A percentile compares a stretch with the other conserved stretches of the same genome.
Evolutionary conservation across 2,329 filamentous ascomycete genomes (phyloP).

Genomic region (Dactylellina cionopaga): DNA sequence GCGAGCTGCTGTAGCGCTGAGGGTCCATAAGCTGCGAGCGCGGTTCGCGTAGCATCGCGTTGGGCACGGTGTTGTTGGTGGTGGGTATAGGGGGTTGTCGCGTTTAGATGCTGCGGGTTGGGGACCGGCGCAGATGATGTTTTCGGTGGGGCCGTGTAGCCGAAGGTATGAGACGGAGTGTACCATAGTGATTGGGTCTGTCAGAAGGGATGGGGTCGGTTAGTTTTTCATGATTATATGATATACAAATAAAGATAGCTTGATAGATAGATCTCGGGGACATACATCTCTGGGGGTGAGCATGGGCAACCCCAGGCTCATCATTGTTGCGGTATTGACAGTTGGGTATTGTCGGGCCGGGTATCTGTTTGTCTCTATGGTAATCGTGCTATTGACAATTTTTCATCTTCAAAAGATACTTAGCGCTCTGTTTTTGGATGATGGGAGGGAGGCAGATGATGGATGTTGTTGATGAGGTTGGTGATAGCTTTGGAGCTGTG

Average conservation of each 20-base stretch:
- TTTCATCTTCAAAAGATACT: not conserved
- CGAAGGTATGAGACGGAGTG: conserved; percentile 69
- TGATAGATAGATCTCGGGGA: conserved; percentile 31
- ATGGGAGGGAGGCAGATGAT: not conserved
- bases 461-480: not conserved
- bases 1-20: conserved; percentile 59
- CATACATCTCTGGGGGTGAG: conserved; percentile 76
- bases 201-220: conserved; percentile 28
- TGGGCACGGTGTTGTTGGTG: conserved; percentile 52
- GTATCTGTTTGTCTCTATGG: not conserved
- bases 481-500: not conserved
- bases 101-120: conserved; percentile 57
- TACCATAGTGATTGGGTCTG: conserved; percentile 81
- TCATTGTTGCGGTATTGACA: conserved; percentile 21
- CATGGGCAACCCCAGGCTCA: conserved; percentile 55
- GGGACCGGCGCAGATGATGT: conserved; percentile 54
- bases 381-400: conserved; percentile 2
- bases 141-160: conserved; percentile 59
- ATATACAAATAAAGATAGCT: conserved; percentile 22
- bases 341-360: not conserved
- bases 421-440: too few species aligned
- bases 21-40: conserved; percentile 56
- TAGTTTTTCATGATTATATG: conserved; percentile 52
- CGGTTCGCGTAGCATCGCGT: conserved; percentile 55
- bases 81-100: conserved; percentile 51